Percentiles rank a stretch among this genome's conserved stretches.
These are phyloP conservation scores for Immersiporthe knoxdaviesiana DNA, from an alignment of 2,329 filamentous ascomycete genomes.

Conservation along the genomic window DNA sequence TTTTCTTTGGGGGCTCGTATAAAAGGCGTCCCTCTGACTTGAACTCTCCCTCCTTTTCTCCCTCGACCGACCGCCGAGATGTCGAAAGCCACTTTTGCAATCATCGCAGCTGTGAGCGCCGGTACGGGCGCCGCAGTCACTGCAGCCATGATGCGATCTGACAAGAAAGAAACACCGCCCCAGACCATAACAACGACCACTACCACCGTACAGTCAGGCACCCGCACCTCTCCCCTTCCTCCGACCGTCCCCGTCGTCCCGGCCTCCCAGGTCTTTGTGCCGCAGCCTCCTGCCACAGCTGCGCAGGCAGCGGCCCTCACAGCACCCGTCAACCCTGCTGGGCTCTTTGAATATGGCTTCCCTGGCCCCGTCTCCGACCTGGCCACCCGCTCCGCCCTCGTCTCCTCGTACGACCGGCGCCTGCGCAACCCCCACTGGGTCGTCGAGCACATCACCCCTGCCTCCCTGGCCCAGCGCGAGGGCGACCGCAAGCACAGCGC, in stretches of 20 bases:
- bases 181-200: slow-evolving; percentile 41
- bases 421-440: slow-evolving; percentile 94
- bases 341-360: slow-evolving; percentile 86
- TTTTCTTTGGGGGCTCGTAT: slow-evolving; percentile 16
- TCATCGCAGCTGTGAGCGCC: slow-evolving; percentile 76
- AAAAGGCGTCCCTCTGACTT: slow-evolving; percentile 19
- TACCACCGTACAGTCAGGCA: slow-evolving; percentile 36
- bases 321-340: slow-evolving; percentile 70
- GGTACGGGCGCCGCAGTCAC: slow-evolving; percentile 77
- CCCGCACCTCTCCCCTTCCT: slow-evolving; percentile 36
- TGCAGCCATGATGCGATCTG: slow-evolving; percentile 61
- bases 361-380: slow-evolving; percentile 88
- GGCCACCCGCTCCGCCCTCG: slow-evolving; percentile 73
- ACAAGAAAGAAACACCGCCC: slow-evolving; percentile 45
- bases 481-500: slow-evolving; percentile 82
- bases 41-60: no score
- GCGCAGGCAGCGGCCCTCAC: slow-evolving; percentile 33
- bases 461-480: slow-evolving; percentile 73
- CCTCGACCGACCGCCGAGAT: slow-evolving; percentile 50
- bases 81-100: slow-evolving; percentile 77
- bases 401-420: slow-evolving; percentile 88
- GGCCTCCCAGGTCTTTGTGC: slow-evolving; percentile 59
- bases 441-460: slow-evolving; percentile 91
- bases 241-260: slow-evolving; percentile 52
- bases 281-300: slow-evolving; percentile 37